Evolutionary conservation across 768 basidiomycete genomes (phyloP).

Genomic region (Auriscalpium microsporum): DNA sequence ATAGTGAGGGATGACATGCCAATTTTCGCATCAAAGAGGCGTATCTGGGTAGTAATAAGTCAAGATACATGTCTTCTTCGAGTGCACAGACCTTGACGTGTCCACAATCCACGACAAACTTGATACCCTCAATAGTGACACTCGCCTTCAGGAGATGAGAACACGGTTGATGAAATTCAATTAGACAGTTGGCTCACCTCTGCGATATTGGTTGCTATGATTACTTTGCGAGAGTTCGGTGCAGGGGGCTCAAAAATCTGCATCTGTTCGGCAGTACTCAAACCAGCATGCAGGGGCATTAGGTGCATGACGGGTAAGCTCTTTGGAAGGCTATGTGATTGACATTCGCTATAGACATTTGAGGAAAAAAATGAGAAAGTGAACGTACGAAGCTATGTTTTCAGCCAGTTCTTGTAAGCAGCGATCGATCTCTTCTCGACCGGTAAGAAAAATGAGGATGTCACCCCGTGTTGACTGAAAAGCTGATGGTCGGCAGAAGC

Average conservation of each 20-base stretch:
- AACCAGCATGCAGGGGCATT: conserved; percentile 81
- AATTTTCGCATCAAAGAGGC: conserved; percentile 82
- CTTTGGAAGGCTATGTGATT: conserved; percentile 36
- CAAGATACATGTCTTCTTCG: neutral
- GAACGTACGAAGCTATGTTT: conserved; percentile 21
- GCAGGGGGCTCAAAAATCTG: conserved; percentile 73
- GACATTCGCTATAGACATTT: neutral
- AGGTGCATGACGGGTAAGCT: conserved; percentile 51
- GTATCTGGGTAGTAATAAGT: conserved; percentile 45
- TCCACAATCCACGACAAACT: conserved; percentile 89
- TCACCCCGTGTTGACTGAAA: conserved; percentile 75
- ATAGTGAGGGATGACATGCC: conserved; percentile 77
- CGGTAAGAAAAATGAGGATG: conserved; percentile 89
- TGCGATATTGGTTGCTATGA: conserved; percentile 93
- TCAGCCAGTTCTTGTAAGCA: conserved; percentile 79
- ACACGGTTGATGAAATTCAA: neutral
- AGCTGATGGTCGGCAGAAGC: neutral
- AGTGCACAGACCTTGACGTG: conserved; percentile 76
- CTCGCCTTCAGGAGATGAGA: conserved; percentile 51
- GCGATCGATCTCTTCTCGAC: conserved; percentile 91
- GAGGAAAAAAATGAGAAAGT: conserved; percentile 1
- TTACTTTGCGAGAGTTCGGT: conserved; percentile 76
- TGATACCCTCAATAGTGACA: conserved; percentile 93
- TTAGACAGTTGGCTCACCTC: conserved; percentile 42
- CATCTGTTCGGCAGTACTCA: conserved; percentile 83